Evolutionary conservation across 805 yeast species (phyloP), one percentile per base, ranked within the genome.

Genomic region (Candida easanensis): DNA sequence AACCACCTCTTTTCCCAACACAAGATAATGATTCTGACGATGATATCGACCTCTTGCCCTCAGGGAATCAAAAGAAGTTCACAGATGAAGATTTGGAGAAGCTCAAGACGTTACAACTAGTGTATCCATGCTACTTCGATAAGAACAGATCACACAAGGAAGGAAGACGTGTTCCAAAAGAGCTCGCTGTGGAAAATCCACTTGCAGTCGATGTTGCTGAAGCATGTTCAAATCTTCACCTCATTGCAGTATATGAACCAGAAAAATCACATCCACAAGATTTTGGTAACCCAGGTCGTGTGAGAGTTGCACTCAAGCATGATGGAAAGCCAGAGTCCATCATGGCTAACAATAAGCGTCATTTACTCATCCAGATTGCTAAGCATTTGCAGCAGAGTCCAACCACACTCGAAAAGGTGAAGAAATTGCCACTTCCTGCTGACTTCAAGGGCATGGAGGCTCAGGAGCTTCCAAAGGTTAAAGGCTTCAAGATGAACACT

Each of bases 251-350:
- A 33, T 71, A 81, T 45, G 93, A 87, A 64, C 80, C 91, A 48
- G 88, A 84, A 46, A 93, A 89, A 67, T 65, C 84, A 1, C 99
- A 91, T 65, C 98, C 98, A 11, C 96, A 90, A 63, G 98, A 91
- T 65, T 93, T 84, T 76, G 95, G 98, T 52, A 91, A 91, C 60
- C 95, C 97, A 4, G 99, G 99, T n/a, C 76, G 98, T 57, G 90
- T 93, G 27, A 78, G 96, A 52, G 84, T 89, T 18, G 69, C 80
- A 35, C 52, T 88, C 32, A 83, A 80, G 56, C 74, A 75, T 37
- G 64, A 73, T 10, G 80, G 79, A 2, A 54, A 63, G 21, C 60
- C 72, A 10, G 69, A 65, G 13, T 59, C 61, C 15, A 54, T 58
- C 21, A 39, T 56, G 36, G 62, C 69, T 30, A 64, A 63, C 41